Percentiles rank a stretch among this genome's conserved stretches.
Conservation (phyloP, 345 rosid species). For the Clausena lansium region DNA sequence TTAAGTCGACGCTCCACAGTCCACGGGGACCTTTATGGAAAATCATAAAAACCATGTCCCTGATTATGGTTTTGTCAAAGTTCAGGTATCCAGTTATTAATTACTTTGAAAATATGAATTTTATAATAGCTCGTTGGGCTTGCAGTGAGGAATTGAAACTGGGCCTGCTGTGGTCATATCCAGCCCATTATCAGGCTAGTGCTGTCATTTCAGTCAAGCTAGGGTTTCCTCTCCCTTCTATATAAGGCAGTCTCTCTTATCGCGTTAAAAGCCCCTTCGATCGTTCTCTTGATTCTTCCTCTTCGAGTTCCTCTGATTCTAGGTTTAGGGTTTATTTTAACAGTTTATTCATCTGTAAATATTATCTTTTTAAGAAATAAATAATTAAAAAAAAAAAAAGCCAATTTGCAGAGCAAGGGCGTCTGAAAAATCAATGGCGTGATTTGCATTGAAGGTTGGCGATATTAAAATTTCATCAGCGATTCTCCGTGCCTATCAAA, state of each 20-base stretch:
- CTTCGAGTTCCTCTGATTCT: too few relatives aligned
- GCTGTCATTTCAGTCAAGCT: neutral
- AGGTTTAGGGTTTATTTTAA: neutral
- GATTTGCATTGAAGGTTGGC: conserved; percentile 82
- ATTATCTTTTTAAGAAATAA: too few relatives aligned
- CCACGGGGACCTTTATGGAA: neutral
- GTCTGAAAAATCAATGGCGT: conserved; percentile 43
- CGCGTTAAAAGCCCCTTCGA: accelerated
- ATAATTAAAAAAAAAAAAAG: conserved; percentile 11
- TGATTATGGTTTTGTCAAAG: neutral
- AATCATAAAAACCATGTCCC: neutral
- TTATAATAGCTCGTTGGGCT: too few relatives aligned
- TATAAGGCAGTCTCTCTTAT: neutral
- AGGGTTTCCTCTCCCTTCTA: conserved; percentile 6
- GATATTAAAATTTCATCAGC: conserved; percentile 27
- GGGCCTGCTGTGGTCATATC: neutral
- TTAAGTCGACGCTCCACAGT: too few relatives aligned
- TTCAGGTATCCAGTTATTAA: neutral
- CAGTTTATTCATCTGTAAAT: neutral
- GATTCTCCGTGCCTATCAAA: conserved; percentile 80
- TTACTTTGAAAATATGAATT: too few relatives aligned
- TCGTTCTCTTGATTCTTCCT: neutral
- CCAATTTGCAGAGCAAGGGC: conserved; percentile 81
- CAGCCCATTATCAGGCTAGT: neutral
- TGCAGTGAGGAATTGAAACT: neutral